Percentiles rank a stretch among this genome's conserved stretches.
Conservation (phyloP, 495 filamentous ascomycete genomes). For the Podospora anserina region DNA sequence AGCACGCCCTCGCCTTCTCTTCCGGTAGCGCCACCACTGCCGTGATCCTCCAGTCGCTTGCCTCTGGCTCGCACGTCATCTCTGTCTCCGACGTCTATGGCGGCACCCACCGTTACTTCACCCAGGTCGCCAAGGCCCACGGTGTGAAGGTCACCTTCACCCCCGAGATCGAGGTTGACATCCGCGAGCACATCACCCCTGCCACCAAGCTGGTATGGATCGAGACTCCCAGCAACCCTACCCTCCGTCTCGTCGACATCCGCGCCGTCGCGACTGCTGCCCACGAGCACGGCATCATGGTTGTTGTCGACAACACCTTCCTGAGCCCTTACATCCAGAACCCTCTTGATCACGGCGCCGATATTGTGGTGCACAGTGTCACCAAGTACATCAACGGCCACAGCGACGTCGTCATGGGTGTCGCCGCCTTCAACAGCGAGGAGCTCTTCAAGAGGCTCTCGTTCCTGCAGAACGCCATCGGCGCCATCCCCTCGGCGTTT, state of each 20-base stretch:
- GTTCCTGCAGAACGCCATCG: conserved; percentile 97
- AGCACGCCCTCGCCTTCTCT: conserved; percentile 89
- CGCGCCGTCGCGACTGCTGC: conserved; percentile 74
- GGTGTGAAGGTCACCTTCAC: conserved; percentile 94
- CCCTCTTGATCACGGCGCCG: conserved; percentile 88
- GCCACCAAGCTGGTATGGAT: conserved; percentile 98
- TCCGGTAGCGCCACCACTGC: conserved; percentile 95
- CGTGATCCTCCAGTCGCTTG: conserved; percentile 86
- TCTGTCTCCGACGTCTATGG: conserved; percentile 97
- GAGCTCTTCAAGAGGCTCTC: conserved; percentile 68
- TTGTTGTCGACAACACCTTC: conserved; percentile 99
- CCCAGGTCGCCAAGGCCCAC: conserved; percentile 91
- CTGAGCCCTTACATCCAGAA: conserved; percentile 95
- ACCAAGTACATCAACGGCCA: conserved; percentile 99
- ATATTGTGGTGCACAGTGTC: conserved; percentile 98
- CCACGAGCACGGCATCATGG: conserved; percentile 82
- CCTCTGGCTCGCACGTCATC: conserved; percentile 87
- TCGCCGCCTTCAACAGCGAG: conserved; percentile 89
- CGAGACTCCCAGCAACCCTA: conserved; percentile 92
- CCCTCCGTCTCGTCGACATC: conserved; percentile 88
- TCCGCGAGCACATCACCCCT: conserved; percentile 76
- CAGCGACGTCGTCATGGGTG: conserved; percentile 96
- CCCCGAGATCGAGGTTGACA: conserved; percentile 81
- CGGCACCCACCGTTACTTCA: conserved; percentile 98
- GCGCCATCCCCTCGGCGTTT: conserved; percentile 89